Conservation (phyloP, 179 eudicot genomes). For the Carnegiea gigantea region DNA sequence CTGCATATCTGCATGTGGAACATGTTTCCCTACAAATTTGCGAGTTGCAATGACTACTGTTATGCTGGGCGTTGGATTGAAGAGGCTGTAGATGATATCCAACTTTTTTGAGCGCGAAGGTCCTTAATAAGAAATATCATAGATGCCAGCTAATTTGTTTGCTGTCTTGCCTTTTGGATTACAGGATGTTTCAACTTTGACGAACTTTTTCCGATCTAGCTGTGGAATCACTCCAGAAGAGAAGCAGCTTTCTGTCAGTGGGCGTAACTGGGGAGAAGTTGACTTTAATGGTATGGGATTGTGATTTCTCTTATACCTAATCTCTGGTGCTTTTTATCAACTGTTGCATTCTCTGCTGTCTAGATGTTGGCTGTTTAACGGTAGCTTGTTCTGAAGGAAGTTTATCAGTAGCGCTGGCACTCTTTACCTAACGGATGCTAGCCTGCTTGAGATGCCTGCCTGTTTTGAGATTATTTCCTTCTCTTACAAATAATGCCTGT, state of each 20-base stretch:
- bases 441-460: neutral
- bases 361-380: neutral
- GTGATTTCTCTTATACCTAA: neutral
- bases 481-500: neutral
- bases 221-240: conserved; percentile 78
- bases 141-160: neutral
- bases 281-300: conserved; percentile 69
- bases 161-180: neutral
- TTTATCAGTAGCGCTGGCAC: neutral
- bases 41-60: neutral
- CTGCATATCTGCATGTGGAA: neutral
- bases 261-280: conserved; percentile 96
- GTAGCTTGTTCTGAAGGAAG: neutral
- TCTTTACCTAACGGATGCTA: neutral
- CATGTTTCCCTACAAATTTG: neutral
- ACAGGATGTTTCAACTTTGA: conserved; percentile 81
- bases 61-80: neutral
- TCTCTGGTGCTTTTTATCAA: neutral
- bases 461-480: neutral
- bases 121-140: neutral
- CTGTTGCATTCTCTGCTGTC: neutral
- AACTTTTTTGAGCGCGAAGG: neutral
- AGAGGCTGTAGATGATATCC: neutral
- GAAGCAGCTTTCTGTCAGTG: conserved; percentile 88
- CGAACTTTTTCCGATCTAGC: conserved; percentile 60